Conservation (phyloP, 805 yeast species). For the Wickerhamiella bombiphila region DNA sequence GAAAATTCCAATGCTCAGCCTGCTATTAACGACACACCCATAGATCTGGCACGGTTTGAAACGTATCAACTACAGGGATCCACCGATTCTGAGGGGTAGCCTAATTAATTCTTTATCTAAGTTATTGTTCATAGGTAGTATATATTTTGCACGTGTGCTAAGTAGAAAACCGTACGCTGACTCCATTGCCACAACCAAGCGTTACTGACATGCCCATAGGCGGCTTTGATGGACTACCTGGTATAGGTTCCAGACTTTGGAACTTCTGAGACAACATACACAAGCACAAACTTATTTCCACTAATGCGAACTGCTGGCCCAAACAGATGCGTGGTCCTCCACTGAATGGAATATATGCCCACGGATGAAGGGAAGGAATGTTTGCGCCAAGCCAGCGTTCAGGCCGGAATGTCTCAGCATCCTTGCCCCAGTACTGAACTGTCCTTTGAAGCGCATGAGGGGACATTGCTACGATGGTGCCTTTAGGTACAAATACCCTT, state of each 20-base stretch:
- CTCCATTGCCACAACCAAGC: too few relatives aligned
- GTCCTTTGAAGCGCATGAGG: slow-evolving; percentile 29
- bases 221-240: too few relatives aligned
- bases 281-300: slow-evolving; percentile 30
- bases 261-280: too few relatives aligned
- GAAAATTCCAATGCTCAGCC: slow-evolving; percentile 40
- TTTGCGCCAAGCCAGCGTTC: slow-evolving; percentile 20
- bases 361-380: slow-evolving; percentile 22
- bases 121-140: too few relatives aligned
- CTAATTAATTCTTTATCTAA: too few relatives aligned
- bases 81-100: too few relatives aligned
- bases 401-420: slow-evolving; percentile 28
- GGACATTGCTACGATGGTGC: slow-evolving; percentile 26
- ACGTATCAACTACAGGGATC: too few relatives aligned
- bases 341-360: slow-evolving; percentile 33
- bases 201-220: too few relatives aligned
- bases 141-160: too few relatives aligned
- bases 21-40: slow-evolving; percentile 38
- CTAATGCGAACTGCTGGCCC: slow-evolving; percentile 36
- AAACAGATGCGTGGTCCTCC: slow-evolving; percentile 37
- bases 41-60: slow-evolving; percentile 40
- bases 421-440: slow-evolving; percentile 27
- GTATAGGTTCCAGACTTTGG: too few relatives aligned
- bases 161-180: too few relatives aligned
- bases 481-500: slow-evolving; percentile 29